Evolutionary conservation across 805 yeast genomes (phyloP).

Genomic region (Candida saitoana): DNA sequence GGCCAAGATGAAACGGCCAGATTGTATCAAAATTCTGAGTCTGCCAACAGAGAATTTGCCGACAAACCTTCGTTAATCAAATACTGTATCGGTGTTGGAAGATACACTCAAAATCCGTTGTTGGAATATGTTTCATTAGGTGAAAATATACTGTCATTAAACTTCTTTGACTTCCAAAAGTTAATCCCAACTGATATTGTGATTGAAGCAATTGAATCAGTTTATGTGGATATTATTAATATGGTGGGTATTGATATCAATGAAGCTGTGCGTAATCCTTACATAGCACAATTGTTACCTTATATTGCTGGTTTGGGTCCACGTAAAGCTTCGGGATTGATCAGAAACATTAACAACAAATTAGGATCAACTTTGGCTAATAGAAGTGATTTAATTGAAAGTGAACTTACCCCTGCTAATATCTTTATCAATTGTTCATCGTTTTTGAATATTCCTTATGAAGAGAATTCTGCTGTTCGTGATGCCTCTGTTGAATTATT

Average conservation of each 20-base stretch:
- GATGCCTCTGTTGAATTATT: conserved; percentile 72
- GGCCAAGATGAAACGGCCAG: conserved; percentile 93
- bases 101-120: conserved; percentile 91
- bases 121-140: conserved; percentile 81
- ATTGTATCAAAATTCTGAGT: conserved; percentile 72
- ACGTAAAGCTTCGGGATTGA: conserved; percentile 83
- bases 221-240: conserved; percentile 85
- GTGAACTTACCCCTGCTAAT: conserved; percentile 70
- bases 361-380: conserved; percentile 57
- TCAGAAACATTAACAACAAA: conserved; percentile 70
- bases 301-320: conserved; percentile 93
- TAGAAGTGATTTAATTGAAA: conserved; percentile 80
- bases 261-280: conserved; percentile 75
- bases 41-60: conserved; percentile 75
- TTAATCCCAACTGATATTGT: conserved; percentile 63
- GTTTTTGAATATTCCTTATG: conserved; percentile 74
- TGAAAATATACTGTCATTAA: conserved; percentile 64
- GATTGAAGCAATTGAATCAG: conserved; percentile 65
- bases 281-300: conserved; percentile 66
- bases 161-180: conserved; percentile 70
- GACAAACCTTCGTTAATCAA: conserved; percentile 76
- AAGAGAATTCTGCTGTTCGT: conserved; percentile 50
- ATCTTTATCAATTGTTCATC: conserved; percentile 91
- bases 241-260: conserved; percentile 92
- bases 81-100: conserved; percentile 84